A percentile compares a stretch with the other conserved stretches of the same genome.
Conservation (phyloP, 257 asterid species). For the Ilex asprella region DNA sequence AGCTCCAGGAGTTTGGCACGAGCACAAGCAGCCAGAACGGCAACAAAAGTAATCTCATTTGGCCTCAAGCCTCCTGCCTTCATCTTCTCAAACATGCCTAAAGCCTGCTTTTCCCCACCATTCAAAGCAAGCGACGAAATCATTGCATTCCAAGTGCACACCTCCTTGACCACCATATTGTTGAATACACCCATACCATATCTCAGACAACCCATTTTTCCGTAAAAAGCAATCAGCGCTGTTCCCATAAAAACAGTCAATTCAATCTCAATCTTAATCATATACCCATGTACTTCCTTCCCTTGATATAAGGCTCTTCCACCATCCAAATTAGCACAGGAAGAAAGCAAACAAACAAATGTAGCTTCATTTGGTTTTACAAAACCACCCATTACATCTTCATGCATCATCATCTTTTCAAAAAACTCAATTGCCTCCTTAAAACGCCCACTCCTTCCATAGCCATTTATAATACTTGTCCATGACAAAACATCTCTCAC, state of each 20-base stretch:
- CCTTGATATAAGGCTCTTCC: constrained; percentile 44
- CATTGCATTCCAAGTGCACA: constrained; percentile 88
- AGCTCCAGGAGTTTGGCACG: constrained; percentile 45
- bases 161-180: constrained; percentile 41
- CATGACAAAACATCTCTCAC: constrained; percentile 67
- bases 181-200: constrained; percentile 45
- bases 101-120: constrained; percentile 59
- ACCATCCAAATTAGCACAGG: constrained; percentile 50
- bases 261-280: constrained; percentile 42
- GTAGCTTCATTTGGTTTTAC: constrained; percentile 83
- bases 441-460: constrained; percentile 36
- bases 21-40: constrained; percentile 71
- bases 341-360: constrained; percentile 59
- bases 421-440: constrained; percentile 47
- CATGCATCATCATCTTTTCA: constrained; percentile 52
- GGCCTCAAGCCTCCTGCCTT: constrained; percentile 29
- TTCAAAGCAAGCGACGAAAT: constrained; percentile 66
- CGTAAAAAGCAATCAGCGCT: constrained; percentile 62
- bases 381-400: constrained; percentile 28
- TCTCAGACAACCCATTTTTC: constrained; percentile 56
- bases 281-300: constrained; percentile 74
- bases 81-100: constrained; percentile 58
- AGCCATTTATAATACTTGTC: constrained; percentile 78
- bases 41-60: constrained; percentile 64
- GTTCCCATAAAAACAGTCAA: constrained; percentile 60